Evolutionary conservation across 306 rosid species (phyloP), one percentile per base, ranked within the genome.

Genomic region (Acmispon strigosus): DNA sequence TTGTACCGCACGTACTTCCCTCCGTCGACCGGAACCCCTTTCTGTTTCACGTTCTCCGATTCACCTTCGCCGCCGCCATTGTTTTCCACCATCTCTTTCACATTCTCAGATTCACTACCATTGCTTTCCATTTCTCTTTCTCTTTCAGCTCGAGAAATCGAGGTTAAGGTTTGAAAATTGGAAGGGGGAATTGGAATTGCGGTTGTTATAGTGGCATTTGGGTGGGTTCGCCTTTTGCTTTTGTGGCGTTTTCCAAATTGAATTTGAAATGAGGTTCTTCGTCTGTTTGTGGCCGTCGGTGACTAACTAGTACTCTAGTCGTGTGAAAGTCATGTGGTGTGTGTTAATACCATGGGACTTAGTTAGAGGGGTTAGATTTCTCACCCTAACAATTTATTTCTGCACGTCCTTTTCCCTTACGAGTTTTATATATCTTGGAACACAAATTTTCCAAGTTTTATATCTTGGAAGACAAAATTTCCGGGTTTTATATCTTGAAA

Each of bases 1-100:
- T 87, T 90, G 84, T 89, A 90, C 15, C 79, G 89, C 0, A 80
- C 76, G 83, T 86, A 94, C 43, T 72, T 87, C 0, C 92, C 88
- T 3, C 75, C 90, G 78, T 79, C 76, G 20, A 84, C 29, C 0
- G 84, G 80, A 68, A 79, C 42, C 11, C 87, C 93, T 66, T 34
- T 73, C 6, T 78, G 70, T 42, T 82, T 89, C n/a, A 15, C 43
- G 14, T 67, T 82, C 74, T 56, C 63, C 10, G 75, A 20, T 79
- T 76, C 88, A 0, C 14, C 16, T 2, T 0, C 14, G 3, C 74
- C 88, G 0, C 18, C 16, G 4, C 3, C 14, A 4, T 29, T 55
- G 2, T 75, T 75, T 29, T 75, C 79, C 79, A 75, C 79, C 79
- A 75, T 65, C 5, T 12, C 17, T 42, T 53, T 74, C 10, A 15